Evolutionary conservation across 805 yeast species (phyloP).

Genomic region (Wickerhamiella allomyrinae): DNA sequence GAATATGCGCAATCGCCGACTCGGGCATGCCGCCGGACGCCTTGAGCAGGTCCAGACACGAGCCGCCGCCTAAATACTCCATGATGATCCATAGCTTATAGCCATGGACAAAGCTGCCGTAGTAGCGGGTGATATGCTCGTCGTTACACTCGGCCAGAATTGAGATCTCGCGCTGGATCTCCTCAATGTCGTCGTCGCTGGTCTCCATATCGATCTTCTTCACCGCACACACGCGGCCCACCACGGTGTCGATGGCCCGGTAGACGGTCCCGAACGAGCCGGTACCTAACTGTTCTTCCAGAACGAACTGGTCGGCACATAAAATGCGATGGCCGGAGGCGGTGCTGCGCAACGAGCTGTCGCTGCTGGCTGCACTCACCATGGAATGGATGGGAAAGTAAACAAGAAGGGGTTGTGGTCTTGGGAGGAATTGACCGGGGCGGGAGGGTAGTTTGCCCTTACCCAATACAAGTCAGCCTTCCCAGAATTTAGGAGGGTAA

Average conservation of each 20-base stretch:
- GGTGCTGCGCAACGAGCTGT: background rate
- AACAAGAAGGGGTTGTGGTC: no score
- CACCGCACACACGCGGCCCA: constrained; percentile 26
- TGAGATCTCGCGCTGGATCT: constrained; percentile 58
- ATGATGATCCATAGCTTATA: constrained; percentile 65
- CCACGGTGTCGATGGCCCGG: constrained; percentile 37
- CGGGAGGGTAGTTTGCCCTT: no score
- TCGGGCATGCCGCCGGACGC: constrained; percentile 42
- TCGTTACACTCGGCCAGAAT: constrained; percentile 53
- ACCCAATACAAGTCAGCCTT: no score
- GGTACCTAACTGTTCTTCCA: constrained; percentile 47
- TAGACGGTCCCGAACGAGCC: constrained; percentile 74
- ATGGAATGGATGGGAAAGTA: no score
- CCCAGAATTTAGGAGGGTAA: no score
- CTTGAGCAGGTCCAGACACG: constrained; percentile 45
- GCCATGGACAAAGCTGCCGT: constrained; percentile 58
- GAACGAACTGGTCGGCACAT: constrained; percentile 33
- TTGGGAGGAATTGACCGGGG: no score
- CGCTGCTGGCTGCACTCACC: background rate
- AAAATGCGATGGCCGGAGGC: background rate
- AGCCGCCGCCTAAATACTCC: constrained; percentile 74
- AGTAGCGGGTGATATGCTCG: constrained; percentile 48
- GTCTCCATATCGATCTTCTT: constrained; percentile 50
- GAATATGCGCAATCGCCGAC: constrained; percentile 37
- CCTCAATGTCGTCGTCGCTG: constrained; percentile 50